Base-by-base conservation (phyloP, 2,329 filamentous ascomycete genomes). In the Claviceps sorghi region DNA sequence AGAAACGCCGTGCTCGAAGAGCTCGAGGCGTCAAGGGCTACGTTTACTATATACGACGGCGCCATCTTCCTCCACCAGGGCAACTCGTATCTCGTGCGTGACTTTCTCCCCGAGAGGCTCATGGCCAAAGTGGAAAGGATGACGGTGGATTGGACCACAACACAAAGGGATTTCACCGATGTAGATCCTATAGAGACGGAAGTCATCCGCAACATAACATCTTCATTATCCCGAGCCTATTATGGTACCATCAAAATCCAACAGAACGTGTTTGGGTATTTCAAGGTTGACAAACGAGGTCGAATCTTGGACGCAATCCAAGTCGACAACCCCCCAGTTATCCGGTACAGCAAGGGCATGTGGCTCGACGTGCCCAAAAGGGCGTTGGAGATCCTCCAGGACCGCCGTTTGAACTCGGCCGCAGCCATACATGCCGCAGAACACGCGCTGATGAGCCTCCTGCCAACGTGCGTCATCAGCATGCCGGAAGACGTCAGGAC, bases 11-110 rank as follows among this genome's bases (percentile, higher is more conserved):
- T 98, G 0, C 76, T 98, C 1, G 93, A 98, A 71, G 90, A 97
- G 68, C 77, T 98, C n/a, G 93, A 97, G 68, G 88, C 89, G 1
- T 93, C 86, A 1, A 82, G 93, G n/a, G 91, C 91, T 1, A 91
- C 88, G 58, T 97, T 95, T 67, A 95, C 89, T 1, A 79, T 98
- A 54, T 98, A 98, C 66, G 91, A 97, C 65, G 93, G 93, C 13
- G 93, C 88, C 45, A 96, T 98, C 56, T 98, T 95, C 69, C 74
- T 98, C 5, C 93, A 98, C 61, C 93, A 98, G 69, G 93, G 93
- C n/a, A 82, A 82, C 57, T 91, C 84, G 1, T 98, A 95, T 63
- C 77, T 97, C 2, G 87, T 98, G 50, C 86, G 88, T 59, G 89
- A 97, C 60, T 90, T 97, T 62, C 80, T 80, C 56, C 84, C 86